A percentile compares a stretch with the other conserved stretches of the same genome.
These are phyloP conservation scores for Fusarium armeniacum DNA, from an alignment of 2,329 filamentous ascomycete genomes.

Conservation along the genomic window DNA sequence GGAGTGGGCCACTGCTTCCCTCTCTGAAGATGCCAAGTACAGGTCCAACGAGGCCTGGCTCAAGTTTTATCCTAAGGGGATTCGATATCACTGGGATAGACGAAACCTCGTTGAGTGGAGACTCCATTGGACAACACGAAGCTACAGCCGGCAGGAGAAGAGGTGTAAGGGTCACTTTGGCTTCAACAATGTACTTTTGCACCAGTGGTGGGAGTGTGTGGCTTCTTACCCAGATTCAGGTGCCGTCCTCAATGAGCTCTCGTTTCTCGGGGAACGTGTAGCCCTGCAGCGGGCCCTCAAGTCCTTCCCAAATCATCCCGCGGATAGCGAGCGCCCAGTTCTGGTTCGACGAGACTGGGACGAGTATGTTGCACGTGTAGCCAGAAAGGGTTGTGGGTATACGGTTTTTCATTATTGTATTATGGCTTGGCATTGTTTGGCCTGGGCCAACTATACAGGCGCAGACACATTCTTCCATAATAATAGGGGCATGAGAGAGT, in stretches of 20 bases:
- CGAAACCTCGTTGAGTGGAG: conserved; percentile 10
- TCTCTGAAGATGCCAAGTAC: too few species aligned
- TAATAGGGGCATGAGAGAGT: not conserved
- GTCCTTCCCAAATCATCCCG: not conserved
- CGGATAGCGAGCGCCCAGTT: not conserved
- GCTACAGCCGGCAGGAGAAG: not conserved
- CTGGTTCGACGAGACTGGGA: not conserved
- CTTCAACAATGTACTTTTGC: not conserved
- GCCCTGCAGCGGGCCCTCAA: not conserved
- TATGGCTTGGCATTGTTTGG: not conserved
- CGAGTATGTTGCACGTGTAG: not conserved
- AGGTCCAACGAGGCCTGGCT: conserved; percentile 4
- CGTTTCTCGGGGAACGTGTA: not conserved
- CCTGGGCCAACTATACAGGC: not conserved
- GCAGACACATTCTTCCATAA: not conserved
- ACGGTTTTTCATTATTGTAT: not conserved
- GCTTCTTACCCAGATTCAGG: not conserved
- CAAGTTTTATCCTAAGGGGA: conserved; percentile 22
- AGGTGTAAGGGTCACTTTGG: not conserved
- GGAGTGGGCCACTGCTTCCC: conserved; percentile 3
- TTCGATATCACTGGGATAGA: conserved; percentile 10
- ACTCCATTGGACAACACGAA: not conserved
- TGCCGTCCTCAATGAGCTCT: not conserved
- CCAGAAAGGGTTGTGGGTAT: not conserved
- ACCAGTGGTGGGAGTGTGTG: not conserved